A percentile compares a stretch with the other conserved stretches of the same genome.
phyloP scores from a whole-genome alignment of 1,139 yeast species.

The Scheffersomyces segobiensis region DNA sequence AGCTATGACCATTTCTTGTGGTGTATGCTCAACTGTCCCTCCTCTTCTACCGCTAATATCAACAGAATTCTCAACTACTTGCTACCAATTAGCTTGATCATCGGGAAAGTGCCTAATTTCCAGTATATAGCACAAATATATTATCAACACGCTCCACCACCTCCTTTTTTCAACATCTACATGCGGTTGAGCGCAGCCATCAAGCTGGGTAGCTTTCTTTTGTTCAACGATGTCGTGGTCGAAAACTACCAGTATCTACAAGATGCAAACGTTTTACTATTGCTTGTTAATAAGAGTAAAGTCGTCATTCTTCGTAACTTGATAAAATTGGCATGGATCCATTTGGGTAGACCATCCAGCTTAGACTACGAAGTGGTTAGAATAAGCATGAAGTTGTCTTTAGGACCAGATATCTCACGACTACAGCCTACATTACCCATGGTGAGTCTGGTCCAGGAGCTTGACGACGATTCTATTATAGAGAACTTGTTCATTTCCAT shows the following conservation, averaged over 20 bases:
- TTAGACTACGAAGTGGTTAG: slow-evolving; percentile 31
- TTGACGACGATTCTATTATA: slow-evolving; percentile 25
- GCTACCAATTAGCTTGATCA: slow-evolving; percentile 55
- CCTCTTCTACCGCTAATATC: slow-evolving; percentile 22
- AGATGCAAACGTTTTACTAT: slow-evolving; percentile 31
- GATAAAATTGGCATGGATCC: slow-evolving; percentile 35
- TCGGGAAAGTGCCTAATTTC: slow-evolving; percentile 52
- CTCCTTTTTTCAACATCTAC: slow-evolving; percentile 37
- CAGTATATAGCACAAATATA: slow-evolving; percentile 18
- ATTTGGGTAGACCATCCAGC: slow-evolving; percentile 24
- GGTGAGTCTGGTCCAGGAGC: slow-evolving; percentile 7
- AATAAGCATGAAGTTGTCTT: slow-evolving; percentile 18
- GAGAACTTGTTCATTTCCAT: slow-evolving; percentile 53
- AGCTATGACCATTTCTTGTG: slow-evolving; percentile 63
- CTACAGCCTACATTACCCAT: slow-evolving; percentile 4
- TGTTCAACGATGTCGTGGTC: slow-evolving; percentile 29
- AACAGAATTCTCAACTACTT: slow-evolving; percentile 49
- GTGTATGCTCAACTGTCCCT: slow-evolving; percentile 54
- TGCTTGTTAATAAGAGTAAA: slow-evolving; percentile 41
- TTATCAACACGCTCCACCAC: slow-evolving; percentile 18
- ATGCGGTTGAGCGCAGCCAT: slow-evolving; percentile 33
- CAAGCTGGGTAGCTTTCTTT: slow-evolving; percentile 40
- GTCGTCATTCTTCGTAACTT: slow-evolving; percentile 50
- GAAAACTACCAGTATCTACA: slow-evolving; percentile 37
- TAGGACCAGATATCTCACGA: slow-evolving; percentile 7